phyloP scores from a whole-genome alignment of 2,329 filamentous ascomycete species.

The Aspergillus sp. region DNA sequence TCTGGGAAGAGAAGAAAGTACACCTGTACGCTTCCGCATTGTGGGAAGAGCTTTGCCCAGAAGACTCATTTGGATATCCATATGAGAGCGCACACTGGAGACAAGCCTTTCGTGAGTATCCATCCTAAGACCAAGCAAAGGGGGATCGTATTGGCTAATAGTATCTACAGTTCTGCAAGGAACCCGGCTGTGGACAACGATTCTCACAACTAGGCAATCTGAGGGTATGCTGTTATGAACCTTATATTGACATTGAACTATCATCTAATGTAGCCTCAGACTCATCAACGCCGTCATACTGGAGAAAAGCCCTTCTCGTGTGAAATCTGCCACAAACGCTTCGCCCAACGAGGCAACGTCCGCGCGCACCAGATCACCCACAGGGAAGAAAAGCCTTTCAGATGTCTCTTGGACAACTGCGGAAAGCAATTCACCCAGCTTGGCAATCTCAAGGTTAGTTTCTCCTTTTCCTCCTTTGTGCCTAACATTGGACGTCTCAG shows the following conservation, averaged over 20 bases:
- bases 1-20: conserved; percentile 55
- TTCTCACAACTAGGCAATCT: conserved; percentile 91
- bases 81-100: conserved; percentile 76
- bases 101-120: conserved; percentile 74
- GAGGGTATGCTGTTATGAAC: conserved; percentile 50
- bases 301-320: conserved; percentile 80
- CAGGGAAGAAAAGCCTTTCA: conserved; percentile 67
- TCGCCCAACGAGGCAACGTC: conserved; percentile 80
- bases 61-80: conserved; percentile 93
- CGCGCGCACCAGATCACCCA: conserved; percentile 78
- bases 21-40: conserved; percentile 65
- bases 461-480: not conserved
- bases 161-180: conserved; percentile 52
- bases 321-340: conserved; percentile 70
- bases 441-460: conserved; percentile 74
- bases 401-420: conserved; percentile 75
- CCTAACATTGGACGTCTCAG: conserved; percentile 1
- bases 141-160: not conserved
- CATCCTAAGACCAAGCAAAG: not conserved
- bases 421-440: conserved; percentile 83
- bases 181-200: conserved; percentile 64
- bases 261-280: conserved; percentile 45
- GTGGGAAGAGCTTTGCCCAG: conserved; percentile 77
- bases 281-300: conserved; percentile 79
- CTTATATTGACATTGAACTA: not conserved